These are phyloP conservation scores for Alloteropsis semialata DNA, from an alignment of 176 grass and related monocot genomes.

Conservation along the genomic window DNA sequence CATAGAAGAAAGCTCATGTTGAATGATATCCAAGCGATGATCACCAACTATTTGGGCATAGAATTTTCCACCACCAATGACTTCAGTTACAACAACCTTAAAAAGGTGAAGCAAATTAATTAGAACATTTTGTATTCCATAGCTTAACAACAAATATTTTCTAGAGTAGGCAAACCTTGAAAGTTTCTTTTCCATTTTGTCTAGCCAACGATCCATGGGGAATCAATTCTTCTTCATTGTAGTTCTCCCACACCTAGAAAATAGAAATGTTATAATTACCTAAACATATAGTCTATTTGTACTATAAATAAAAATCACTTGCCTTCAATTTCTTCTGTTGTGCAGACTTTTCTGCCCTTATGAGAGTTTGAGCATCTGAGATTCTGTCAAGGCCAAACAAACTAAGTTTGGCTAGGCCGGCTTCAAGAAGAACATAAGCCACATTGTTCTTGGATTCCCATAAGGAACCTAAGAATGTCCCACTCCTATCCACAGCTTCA, in stretches of 20 bases:
- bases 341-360: slow-evolving; percentile 58
- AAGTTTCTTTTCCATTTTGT: slow-evolving; percentile 59
- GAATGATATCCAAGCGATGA: slow-evolving; percentile 31
- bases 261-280: neutral
- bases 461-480: slow-evolving; percentile 89
- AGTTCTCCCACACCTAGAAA: slow-evolving; percentile 85
- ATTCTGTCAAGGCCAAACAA: slow-evolving; percentile 63
- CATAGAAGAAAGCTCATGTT: slow-evolving; percentile 49
- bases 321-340: slow-evolving; percentile 79
- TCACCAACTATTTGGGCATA: slow-evolving; percentile 58
- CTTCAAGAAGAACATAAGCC: slow-evolving; percentile 63
- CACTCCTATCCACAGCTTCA: slow-evolving; percentile 79
- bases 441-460: slow-evolving; percentile 80
- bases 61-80: slow-evolving; percentile 63
- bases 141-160: neutral
- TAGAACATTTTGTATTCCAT: neutral
- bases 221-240: slow-evolving; percentile 54
- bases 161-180: slow-evolving; percentile 45
- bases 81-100: slow-evolving; percentile 62
- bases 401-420: slow-evolving; percentile 71
- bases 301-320: neutral
- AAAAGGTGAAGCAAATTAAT: neutral
- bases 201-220: slow-evolving; percentile 45
- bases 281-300: neutral
- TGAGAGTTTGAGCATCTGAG: slow-evolving; percentile 52